Conservation (phyloP, 176 grass and related monocot species). For the Juncus inflexus region DNA sequence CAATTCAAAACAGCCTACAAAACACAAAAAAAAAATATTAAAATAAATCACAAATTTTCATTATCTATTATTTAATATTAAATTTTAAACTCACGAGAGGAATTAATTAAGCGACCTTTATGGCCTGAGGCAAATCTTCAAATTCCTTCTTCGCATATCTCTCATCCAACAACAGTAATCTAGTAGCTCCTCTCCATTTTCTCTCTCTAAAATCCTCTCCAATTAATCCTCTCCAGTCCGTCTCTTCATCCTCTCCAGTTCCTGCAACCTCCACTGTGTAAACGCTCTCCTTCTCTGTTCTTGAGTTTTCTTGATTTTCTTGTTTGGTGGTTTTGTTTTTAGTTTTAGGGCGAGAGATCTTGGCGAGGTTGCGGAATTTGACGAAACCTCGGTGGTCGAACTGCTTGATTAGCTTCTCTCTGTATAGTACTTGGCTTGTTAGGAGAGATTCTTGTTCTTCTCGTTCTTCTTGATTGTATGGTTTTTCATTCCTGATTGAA, state of each 20-base stretch:
- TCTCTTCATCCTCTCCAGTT: constrained; percentile 30
- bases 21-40: background rate
- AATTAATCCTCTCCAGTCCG: constrained; percentile 63
- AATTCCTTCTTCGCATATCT: constrained; percentile 39
- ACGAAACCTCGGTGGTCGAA: constrained; percentile 75
- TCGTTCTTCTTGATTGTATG: constrained; percentile 14
- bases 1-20: constrained; percentile 54
- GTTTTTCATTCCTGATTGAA: constrained; percentile 11
- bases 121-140: constrained; percentile 53
- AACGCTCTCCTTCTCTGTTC: constrained; percentile 25
- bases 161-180: constrained; percentile 77
- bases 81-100: constrained; percentile 19
- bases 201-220: constrained; percentile 36
- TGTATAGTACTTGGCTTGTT: constrained; percentile 39
- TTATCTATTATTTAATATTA: background rate
- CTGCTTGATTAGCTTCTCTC: constrained; percentile 66
- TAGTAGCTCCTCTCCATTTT: constrained; percentile 53
- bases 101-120: constrained; percentile 53
- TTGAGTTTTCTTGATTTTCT: constrained; percentile 22
- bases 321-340: constrained; percentile 30
- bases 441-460: constrained; percentile 24
- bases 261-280: constrained; percentile 42
- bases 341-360: constrained; percentile 75
- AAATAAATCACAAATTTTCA: background rate
- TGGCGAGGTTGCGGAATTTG: constrained; percentile 64